A percentile compares a stretch with the other conserved stretches of the same genome.
These are phyloP conservation scores for Cucurbita maxima DNA, from an alignment of 306 rosid species.

Conservation along the genomic window DNA sequence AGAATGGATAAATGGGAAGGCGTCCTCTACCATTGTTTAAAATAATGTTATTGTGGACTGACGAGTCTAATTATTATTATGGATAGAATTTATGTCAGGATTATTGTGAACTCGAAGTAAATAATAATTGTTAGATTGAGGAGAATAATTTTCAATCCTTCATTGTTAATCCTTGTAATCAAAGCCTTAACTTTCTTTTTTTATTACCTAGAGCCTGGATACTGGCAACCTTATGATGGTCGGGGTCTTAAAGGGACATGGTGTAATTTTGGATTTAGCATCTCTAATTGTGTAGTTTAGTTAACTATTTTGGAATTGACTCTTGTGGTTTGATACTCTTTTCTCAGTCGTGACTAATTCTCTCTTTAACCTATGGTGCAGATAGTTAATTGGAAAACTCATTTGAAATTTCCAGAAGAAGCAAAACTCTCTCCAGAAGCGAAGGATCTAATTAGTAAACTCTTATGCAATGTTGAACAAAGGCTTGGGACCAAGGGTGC, in stretches of 20 bases:
- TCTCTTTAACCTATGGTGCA: slow-evolving; percentile 25
- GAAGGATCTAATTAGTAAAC: slow-evolving; percentile 75
- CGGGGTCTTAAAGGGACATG: background rate
- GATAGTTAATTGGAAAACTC: slow-evolving; percentile 96
- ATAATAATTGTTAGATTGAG: background rate
- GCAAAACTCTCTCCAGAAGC: slow-evolving; percentile 84
- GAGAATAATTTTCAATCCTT: background rate
- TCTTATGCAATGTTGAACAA: slow-evolving; percentile 84
- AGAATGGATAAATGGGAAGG: background rate
- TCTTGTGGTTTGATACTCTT: background rate
- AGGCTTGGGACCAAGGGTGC: slow-evolving; percentile 97
- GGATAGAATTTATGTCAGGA: background rate
- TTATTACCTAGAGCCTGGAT: background rate
- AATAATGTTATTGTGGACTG: background rate
- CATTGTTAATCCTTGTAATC: background rate
- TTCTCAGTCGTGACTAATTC: background rate
- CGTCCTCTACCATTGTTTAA: background rate
- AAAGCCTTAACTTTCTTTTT: background rate
- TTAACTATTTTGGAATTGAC: background rate
- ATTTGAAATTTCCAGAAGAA: slow-evolving; percentile 97
- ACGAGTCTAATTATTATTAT: background rate
- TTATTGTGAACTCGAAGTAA: background rate
- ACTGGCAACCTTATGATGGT: background rate
- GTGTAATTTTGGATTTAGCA: background rate
- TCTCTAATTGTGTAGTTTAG: background rate